Evolutionary conservation across 768 basidiomycete species (phyloP), one percentile per base, ranked within the genome.

Genomic region (Mycena metata): DNA sequence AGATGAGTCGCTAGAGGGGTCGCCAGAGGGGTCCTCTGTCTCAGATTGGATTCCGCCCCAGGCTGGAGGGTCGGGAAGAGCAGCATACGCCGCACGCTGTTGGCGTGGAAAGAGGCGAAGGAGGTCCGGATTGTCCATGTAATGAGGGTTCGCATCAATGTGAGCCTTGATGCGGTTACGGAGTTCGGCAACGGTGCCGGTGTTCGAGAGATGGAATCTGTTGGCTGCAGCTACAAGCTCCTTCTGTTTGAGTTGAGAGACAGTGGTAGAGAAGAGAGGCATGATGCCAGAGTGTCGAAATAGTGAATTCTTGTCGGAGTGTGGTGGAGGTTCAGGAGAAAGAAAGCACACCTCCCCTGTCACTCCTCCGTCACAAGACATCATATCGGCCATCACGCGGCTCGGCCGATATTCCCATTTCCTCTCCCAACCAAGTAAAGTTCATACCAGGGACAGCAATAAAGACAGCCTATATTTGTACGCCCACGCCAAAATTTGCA

Each of bases 181-280:
- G 35, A 61, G 30, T 5, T 19, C 16, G 5, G 47, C 41, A 0
- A 42, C 36, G 6, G 0, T 17, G 36, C 60, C 60, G 10, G 13
- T 19, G 16, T 7, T 26, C 10, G 33, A 47, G 15, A 61, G 36
- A 21, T 39, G 15, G n/a, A 61, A 61, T 7, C 0, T 11, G 17
- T 23, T 30, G 3, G 46, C 60, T 11, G 60, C 60, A 10, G 49
- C 50, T 23, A 61, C 7, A 12, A 61, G 60, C 23, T 61, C 47
- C 6, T 21, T 15, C 1, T 35, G 46, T 3, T 10, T 24, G 21
- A 61, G 49, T 19, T 51, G 60, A 26, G 60, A 51, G 17, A 61
- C 47, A 3, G 49, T 61, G 8, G 50, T 61, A 6, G 45, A 2
- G 33, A 60, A 60, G 16, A 30, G 42, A 19, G 56, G 7, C 56